A percentile compares a stretch with the other conserved stretches of the same genome.
phyloP scores from a whole-genome alignment of 306 rosid species.

The Clitoria ternatea region DNA sequence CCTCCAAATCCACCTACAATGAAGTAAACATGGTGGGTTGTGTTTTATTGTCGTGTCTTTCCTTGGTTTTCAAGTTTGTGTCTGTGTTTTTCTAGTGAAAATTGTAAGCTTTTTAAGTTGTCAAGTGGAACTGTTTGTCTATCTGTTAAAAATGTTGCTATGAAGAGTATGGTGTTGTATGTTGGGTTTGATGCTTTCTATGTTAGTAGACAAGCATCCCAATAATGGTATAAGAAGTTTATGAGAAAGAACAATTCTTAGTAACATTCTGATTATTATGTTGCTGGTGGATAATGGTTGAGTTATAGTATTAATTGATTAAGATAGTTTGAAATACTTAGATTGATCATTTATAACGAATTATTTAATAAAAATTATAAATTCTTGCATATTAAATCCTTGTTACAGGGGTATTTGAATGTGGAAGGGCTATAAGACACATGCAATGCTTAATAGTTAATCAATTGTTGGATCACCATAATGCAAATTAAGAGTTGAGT shows the following conservation, averaged over 20 bases:
- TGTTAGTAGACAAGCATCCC: neutral
- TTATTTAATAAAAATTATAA: neutral
- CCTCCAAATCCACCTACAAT: too few species aligned
- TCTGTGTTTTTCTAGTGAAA: neutral
- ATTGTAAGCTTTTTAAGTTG: neutral
- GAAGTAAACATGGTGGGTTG: too few species aligned
- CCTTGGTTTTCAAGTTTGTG: neutral
- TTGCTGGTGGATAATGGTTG: neutral
- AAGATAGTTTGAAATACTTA: neutral
- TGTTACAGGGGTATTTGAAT: neutral
- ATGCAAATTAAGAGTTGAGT: neutral
- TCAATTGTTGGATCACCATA: neutral
- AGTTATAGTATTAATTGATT: neutral
- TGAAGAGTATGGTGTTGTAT: neutral
- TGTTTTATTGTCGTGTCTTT: too few species aligned
- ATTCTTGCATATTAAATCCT: neutral
- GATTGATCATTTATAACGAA: neutral
- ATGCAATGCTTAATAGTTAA: neutral
- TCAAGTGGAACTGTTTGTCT: neutral
- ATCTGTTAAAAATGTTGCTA: neutral
- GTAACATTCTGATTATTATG: neutral
- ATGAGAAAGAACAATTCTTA: neutral
- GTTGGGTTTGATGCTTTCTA: neutral
- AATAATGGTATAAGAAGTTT: neutral
- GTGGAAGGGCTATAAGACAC: neutral